A percentile compares a stretch with the other conserved stretches of the same genome.
phyloP scores from a whole-genome alignment of 805 yeast species.

The Grigorovia yakushimaensis region DNA sequence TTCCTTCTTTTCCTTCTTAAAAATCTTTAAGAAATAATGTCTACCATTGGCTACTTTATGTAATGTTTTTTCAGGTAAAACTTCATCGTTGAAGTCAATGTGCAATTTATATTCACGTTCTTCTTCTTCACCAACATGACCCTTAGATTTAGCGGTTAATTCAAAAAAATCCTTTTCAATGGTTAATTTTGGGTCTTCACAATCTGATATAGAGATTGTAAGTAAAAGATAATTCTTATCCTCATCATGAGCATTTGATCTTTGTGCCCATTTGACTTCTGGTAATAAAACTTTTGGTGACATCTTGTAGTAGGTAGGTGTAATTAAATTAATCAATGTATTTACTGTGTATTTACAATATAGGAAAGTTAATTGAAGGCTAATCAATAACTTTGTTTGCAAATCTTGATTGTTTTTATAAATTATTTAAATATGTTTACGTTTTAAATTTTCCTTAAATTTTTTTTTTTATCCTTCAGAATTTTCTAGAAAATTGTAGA shows the following conservation, averaged over 20 bases:
- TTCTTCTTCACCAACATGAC: slow-evolving; percentile 36
- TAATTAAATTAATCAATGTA: too few species aligned
- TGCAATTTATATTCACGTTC: slow-evolving; percentile 46
- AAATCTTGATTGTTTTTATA: too few species aligned
- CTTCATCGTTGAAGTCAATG: slow-evolving; percentile 66
- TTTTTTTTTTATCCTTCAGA: neutral
- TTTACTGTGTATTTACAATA: too few species aligned
- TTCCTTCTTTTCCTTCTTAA: slow-evolving; percentile 54
- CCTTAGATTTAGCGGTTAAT: slow-evolving; percentile 34
- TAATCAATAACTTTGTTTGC: too few species aligned
- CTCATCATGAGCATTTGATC: slow-evolving; percentile 67
- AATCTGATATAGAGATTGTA: slow-evolving; percentile 66
- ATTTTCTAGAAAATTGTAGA: neutral
- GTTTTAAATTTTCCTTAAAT: neutral
- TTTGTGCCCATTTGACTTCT: slow-evolving; percentile 89
- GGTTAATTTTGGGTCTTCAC: slow-evolving; percentile 50
- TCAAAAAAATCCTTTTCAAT: slow-evolving; percentile 47
- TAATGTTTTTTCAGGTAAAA: slow-evolving; percentile 56
- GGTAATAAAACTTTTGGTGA: slow-evolving; percentile 27
- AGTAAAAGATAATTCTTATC: slow-evolving; percentile 66
- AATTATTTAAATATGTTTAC: neutral
- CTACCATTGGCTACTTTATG: slow-evolving; percentile 44
- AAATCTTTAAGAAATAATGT: slow-evolving; percentile 50
- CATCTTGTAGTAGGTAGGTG: too few species aligned
- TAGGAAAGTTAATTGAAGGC: too few species aligned